phyloP scores from a whole-genome alignment of 2,329 filamentous ascomycete genomes.

The Podosphaera fusca region DNA sequence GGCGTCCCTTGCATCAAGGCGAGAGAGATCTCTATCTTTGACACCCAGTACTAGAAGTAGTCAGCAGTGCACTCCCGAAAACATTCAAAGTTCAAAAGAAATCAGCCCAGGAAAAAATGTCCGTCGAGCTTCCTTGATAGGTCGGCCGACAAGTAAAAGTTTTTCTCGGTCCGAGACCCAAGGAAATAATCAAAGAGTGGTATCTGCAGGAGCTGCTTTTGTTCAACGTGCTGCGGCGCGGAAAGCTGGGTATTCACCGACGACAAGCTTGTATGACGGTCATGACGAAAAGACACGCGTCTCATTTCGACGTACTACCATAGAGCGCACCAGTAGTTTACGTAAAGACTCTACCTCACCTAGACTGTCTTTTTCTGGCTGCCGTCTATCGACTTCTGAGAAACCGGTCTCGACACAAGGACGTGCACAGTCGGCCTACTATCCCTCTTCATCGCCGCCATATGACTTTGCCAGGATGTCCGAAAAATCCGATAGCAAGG shows the following conservation, averaged over 20 bases:
- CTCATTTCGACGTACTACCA: conserved; percentile 1
- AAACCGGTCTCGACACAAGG: conserved; percentile 8
- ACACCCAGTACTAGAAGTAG: conserved; percentile 7
- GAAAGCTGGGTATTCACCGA: conserved; percentile 6
- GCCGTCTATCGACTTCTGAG: conserved; percentile 5
- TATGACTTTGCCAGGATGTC: background rate
- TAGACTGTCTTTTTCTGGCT: conserved; percentile 4
- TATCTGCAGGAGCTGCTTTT: conserved; percentile 25
- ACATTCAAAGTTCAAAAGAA: conserved; percentile 4
- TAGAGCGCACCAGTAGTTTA: conserved; percentile 1
- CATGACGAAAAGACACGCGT: conserved; percentile 8
- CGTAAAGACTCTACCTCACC: conserved; percentile 1
- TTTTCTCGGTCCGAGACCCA: conserved; percentile 6
- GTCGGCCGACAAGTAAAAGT: conserved; percentile 4
- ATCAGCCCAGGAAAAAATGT: conserved; percentile 8
- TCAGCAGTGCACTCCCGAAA: conserved; percentile 5
- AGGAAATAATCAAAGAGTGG: conserved; percentile 19
- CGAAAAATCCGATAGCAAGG: background rate
- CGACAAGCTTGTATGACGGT: conserved; percentile 11
- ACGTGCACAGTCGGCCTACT: conserved; percentile 10
- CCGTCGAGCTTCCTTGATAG: conserved; percentile 6
- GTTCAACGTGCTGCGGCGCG: conserved; percentile 18
- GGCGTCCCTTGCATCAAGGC: background rate
- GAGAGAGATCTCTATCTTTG: conserved; percentile 11
- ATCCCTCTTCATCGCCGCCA: conserved; percentile 2